Evolutionary conservation across 1,284 basidiomycete species (phyloP).

Genomic region (Austroboletus novae-zelandiae): DNA sequence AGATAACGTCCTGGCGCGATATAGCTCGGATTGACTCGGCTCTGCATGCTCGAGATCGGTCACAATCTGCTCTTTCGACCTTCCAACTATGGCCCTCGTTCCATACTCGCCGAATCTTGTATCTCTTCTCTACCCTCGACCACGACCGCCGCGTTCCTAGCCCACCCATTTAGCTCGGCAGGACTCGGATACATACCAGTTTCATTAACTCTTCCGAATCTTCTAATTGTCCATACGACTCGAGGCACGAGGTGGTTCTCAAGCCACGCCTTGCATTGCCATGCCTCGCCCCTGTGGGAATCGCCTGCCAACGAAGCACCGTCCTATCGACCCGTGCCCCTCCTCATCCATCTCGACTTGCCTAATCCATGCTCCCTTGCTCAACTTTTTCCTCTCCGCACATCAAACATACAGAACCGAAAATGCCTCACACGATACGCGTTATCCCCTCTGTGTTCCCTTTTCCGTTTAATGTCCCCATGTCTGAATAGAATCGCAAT

Average conservation of each 20-base stretch:
- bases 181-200: constrained; percentile 12
- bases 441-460: constrained; percentile 25
- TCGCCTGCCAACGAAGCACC: constrained; percentile 20
- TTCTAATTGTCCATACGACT: constrained; percentile 7
- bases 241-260: constrained; percentile 22
- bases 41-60: background rate
- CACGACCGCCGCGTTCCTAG: constrained; percentile 4
- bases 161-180: constrained; percentile 11
- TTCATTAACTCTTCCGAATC: constrained; percentile 9
- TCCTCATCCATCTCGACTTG: constrained; percentile 13
- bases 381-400: constrained; percentile 7
- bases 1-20: constrained; percentile 10
- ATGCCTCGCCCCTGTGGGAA: constrained; percentile 6
- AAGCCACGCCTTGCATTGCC: constrained; percentile 6
- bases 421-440: constrained; percentile 24
- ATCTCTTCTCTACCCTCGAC: background rate
- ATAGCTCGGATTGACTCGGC: constrained; percentile 16
- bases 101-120: too few relatives aligned
- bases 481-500: background rate
- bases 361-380: constrained; percentile 13
- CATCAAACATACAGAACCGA: background rate
- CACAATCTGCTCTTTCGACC: background rate
- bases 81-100: too few relatives aligned
- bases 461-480: background rate
- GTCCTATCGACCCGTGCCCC: constrained; percentile 14